Evolutionary conservation across 2,329 filamentous ascomycete species (phyloP).

Genomic region (Monosporascus sp.): DNA sequence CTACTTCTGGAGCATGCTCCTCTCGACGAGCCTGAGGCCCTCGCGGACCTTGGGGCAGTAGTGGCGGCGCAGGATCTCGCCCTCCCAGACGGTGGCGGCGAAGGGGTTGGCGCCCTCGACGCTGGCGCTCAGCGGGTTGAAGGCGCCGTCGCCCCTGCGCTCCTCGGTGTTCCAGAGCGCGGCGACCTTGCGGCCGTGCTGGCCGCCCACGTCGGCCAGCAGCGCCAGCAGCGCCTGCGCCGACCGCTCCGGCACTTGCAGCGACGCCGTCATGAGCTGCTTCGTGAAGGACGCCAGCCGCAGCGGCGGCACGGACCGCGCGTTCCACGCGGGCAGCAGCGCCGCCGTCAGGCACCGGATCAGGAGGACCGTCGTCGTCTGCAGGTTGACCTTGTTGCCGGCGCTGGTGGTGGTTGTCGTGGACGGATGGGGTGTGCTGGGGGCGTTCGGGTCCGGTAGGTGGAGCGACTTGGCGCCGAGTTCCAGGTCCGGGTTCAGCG

Average conservation of each 20-base stretch:
- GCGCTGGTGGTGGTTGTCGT: constrained; percentile 35
- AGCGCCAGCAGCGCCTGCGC: constrained; percentile 73
- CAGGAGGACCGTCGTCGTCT: constrained; percentile 89
- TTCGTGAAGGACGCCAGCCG: constrained; percentile 91
- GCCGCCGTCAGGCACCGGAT: constrained; percentile 79
- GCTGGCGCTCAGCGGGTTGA: constrained; percentile 65
- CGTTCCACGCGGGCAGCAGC: constrained; percentile 68
- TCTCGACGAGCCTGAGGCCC: constrained; percentile 63
- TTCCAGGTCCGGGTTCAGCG: constrained; percentile 81
- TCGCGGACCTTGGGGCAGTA: constrained; percentile 84
- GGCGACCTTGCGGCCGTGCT: constrained; percentile 74
- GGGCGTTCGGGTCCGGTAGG: constrained; percentile 57
- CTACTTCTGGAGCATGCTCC: constrained; percentile 42
- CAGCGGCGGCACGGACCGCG: constrained; percentile 71
- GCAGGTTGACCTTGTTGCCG: constrained; percentile 76
- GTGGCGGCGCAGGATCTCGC: constrained; percentile 77
- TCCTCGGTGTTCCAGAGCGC: constrained; percentile 95
- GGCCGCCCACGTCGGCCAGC: constrained; percentile 70
- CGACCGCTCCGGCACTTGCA: constrained; percentile 90
- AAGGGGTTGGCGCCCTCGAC: constrained; percentile 88
- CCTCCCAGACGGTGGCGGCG: constrained; percentile 87
- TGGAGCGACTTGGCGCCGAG: constrained; percentile 68
- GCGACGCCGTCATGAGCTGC: constrained; percentile 72
- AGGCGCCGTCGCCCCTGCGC: constrained; percentile 82
- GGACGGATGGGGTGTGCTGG: constrained; percentile 27